phyloP scores from a whole-genome alignment of 768 basidiomycete species.

The Russula vinacea region DNA sequence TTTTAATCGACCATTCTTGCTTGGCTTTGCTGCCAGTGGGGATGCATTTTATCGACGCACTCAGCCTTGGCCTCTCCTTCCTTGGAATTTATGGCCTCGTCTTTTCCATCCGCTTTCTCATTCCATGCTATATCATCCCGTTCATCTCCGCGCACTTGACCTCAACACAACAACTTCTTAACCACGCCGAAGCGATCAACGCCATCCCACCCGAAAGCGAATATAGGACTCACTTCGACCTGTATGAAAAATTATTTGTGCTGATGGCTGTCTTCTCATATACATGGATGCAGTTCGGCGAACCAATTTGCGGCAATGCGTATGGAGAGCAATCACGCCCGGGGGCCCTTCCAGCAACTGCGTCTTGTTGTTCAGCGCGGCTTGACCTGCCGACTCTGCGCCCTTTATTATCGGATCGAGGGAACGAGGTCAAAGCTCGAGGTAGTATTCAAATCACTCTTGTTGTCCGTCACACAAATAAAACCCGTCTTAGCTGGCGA shows the following conservation, averaged over 20 bases:
- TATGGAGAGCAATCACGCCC: neutral
- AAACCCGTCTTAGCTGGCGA: neutral
- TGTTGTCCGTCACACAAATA: neutral
- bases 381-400: neutral
- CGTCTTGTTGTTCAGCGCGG: neutral
- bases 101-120: neutral
- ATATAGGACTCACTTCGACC: neutral
- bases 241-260: neutral
- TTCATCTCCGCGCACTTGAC: neutral
- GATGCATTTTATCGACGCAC: neutral
- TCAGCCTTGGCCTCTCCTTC: neutral
- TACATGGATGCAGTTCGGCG: neutral
- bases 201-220: neutral
- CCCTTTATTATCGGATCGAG: neutral
- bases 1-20: neutral
- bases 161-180: neutral
- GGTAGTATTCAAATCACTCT: neutral
- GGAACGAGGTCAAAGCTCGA: neutral
- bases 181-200: neutral
- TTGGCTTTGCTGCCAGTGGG: neutral
- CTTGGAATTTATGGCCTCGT: neutral
- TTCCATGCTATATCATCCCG: neutral
- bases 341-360: constrained; percentile 2
- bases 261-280: neutral
- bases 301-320: neutral